Evolutionary conservation across 2,329 filamentous ascomycete species (phyloP).

Genomic region (Dothidotthia symphoricarpi): DNA sequence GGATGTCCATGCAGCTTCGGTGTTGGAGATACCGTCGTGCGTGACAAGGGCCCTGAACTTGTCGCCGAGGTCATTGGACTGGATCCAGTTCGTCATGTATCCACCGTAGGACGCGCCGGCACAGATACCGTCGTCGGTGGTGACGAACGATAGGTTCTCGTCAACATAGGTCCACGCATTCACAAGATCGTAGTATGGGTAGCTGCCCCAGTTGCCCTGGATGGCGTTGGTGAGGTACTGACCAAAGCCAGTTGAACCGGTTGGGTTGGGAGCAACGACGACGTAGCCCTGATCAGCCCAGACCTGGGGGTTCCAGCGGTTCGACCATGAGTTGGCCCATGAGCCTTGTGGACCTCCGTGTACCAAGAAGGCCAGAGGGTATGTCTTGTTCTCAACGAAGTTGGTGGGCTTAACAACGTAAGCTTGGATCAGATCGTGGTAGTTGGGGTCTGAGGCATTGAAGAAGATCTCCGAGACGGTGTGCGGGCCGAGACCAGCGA

Average conservation of each 20-base stretch:
- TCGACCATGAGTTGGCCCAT: slow-evolving; percentile 74
- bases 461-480: slow-evolving; percentile 73
- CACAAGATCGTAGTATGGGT: slow-evolving; percentile 79
- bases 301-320: slow-evolving; percentile 79
- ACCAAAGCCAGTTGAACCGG: slow-evolving; percentile 81
- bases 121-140: slow-evolving; percentile 69
- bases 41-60: slow-evolving; percentile 86
- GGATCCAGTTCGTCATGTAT: slow-evolving; percentile 71
- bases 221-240: slow-evolving; percentile 76
- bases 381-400: slow-evolving; percentile 70
- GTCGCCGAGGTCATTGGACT: slow-evolving; percentile 76
- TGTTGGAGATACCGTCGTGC: slow-evolving; percentile 80
- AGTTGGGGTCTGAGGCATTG: slow-evolving; percentile 56
- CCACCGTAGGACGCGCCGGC: slow-evolving; percentile 60
- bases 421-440: slow-evolving; percentile 62
- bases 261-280: slow-evolving; percentile 78
- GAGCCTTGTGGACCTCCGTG: slow-evolving; percentile 80
- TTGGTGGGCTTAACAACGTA: slow-evolving; percentile 62
- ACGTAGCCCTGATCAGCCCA: slow-evolving; percentile 88
- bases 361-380: slow-evolving; percentile 74
- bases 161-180: slow-evolving; percentile 74
- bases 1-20: slow-evolving; percentile 45
- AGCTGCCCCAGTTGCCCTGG: slow-evolving; percentile 77
- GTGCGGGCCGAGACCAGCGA: slow-evolving; percentile 62
- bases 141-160: slow-evolving; percentile 63